These are phyloP conservation scores for Colletotrichum agaves DNA, from an alignment of 2,329 filamentous ascomycete species.

Conservation along the genomic window DNA sequence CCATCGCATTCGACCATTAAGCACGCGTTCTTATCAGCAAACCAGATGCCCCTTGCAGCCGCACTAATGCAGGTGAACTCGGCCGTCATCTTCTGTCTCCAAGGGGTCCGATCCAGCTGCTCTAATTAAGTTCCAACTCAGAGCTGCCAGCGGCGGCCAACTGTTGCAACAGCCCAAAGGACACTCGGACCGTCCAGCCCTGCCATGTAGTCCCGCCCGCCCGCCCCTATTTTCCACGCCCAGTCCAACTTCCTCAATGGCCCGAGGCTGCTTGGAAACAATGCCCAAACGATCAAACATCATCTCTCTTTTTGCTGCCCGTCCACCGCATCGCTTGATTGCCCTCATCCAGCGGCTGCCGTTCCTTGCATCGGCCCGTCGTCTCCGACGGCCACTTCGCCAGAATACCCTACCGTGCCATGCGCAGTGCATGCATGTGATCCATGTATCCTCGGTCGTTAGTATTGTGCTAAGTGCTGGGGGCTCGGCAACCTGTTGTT, in stretches of 20 bases:
- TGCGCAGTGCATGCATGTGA: conserved; percentile 16
- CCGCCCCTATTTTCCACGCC: neutral
- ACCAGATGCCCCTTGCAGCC: conserved; percentile 26
- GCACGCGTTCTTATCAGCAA: conserved; percentile 26
- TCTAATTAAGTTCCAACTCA: neutral
- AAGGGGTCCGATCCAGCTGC: neutral
- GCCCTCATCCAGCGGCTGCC: conserved; percentile 20
- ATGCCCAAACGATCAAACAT: neutral
- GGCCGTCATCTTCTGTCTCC: conserved; percentile 14
- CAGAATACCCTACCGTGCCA: conserved; percentile 5
- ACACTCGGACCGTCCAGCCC: neutral
- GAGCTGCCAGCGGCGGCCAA: neutral
- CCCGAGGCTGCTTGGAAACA: conserved; percentile 6
- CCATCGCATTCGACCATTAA: conserved; percentile 1
- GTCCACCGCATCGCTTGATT: conserved; percentile 18
- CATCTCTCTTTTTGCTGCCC: neutral
- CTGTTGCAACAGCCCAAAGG: neutral
- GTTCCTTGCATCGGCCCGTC: conserved; percentile 8
- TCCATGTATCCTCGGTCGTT: conserved; percentile 7
- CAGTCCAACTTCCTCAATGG: conserved; percentile 19
- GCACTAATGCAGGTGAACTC: conserved; percentile 32
- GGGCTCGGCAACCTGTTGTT: conserved; percentile 4
- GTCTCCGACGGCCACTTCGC: neutral
- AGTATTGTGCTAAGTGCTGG: neutral
- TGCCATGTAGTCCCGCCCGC: neutral